Base-by-base conservation (phyloP, 2,329 filamentous ascomycete species). In the Xylariaceae sp. region DNA sequence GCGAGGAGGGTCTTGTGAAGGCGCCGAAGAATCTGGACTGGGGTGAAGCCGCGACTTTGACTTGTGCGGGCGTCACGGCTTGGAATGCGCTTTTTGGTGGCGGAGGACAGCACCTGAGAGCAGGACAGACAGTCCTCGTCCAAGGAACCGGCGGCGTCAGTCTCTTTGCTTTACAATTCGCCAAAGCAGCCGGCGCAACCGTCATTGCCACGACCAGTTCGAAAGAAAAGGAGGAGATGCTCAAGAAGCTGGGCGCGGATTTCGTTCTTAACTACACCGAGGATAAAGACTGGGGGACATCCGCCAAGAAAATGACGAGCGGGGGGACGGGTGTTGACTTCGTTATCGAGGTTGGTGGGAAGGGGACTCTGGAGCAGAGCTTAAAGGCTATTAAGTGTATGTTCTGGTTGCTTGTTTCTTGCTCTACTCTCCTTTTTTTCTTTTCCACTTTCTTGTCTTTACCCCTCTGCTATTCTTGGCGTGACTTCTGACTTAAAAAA, bases 91-190 rank as follows among this genome's bases (percentile, higher is more conserved):
- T 85, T 11, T 83, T 78, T 54, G n/a, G n/a, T n/a, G n/a, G n/a
- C n/a, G 82, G 82, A 2, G 56, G 81, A 22, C 64, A 64, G 53
- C 67, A 69, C 20, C 52, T 84, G 47, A 69, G 71, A 56, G 74
- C 78, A 0, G 81, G 80, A 4, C 65, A 77, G 49, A 72, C 64
- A 55, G 81, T 88, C 3, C 71, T 88, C 25, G 82, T 82, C 1
- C 81, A 86, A 64, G 84, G 83, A n/a, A 86, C 82, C 0, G 83
- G 84, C 17, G 83, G 83, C 47, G 83, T 87, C 6, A 79, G 74
- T 50, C 72, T 86, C 48, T 85, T 85, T 47, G 83, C 75, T 3
- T 62, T 86, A n/a, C 83, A 67, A 65, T 74, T 76, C 51, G 74
- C 73, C 43, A 74, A 73, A 57, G 71, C 70, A 1, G 71, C 69